These are phyloP conservation scores for Teratosphaeria zuluensis DNA, from an alignment of 2,329 filamentous ascomycete species.

Conservation along the genomic window DNA sequence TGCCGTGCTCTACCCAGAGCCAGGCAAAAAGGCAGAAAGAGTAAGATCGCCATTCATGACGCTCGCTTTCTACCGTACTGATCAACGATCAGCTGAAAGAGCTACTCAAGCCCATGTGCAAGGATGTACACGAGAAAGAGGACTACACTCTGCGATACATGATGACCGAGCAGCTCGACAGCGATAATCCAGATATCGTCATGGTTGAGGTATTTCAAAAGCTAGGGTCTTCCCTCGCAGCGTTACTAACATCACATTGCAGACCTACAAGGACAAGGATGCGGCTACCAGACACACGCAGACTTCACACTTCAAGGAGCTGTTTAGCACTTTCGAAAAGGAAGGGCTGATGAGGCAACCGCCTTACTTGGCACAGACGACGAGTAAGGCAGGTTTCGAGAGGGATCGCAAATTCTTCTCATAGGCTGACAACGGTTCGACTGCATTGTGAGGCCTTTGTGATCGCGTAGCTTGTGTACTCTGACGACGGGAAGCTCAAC, in stretches of 20 bases:
- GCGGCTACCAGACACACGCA: constrained; percentile 12
- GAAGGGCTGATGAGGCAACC: constrained; percentile 11
- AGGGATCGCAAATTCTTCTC: constrained; percentile 9
- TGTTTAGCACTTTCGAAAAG: constrained; percentile 10
- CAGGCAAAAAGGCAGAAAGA: not conserved
- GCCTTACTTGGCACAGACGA: constrained; percentile 12
- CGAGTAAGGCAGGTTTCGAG: constrained; percentile 14
- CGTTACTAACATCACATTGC: not conserved
- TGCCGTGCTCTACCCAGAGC: not conserved
- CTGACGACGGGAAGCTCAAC: no score
- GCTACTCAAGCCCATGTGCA: not conserved
- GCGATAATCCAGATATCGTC: constrained; percentile 11
- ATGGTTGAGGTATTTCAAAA: constrained; percentile 14
- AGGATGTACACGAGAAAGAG: constrained; percentile 6
- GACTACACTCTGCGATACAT: constrained; percentile 14
- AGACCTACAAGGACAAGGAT: constrained; percentile 11
- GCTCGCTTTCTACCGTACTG: not conserved
- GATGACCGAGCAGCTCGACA: constrained; percentile 14
- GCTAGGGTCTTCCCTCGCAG: not conserved
- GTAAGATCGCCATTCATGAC: not conserved
- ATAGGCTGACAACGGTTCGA: not conserved
- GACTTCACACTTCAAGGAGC: constrained; percentile 10
- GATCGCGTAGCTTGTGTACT: no score
- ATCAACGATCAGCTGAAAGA: not conserved
- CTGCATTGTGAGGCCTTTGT: no score